Base-by-base conservation (phyloP, 148 eudicot species). In the Amaranthus hypochondriacus region DNA sequence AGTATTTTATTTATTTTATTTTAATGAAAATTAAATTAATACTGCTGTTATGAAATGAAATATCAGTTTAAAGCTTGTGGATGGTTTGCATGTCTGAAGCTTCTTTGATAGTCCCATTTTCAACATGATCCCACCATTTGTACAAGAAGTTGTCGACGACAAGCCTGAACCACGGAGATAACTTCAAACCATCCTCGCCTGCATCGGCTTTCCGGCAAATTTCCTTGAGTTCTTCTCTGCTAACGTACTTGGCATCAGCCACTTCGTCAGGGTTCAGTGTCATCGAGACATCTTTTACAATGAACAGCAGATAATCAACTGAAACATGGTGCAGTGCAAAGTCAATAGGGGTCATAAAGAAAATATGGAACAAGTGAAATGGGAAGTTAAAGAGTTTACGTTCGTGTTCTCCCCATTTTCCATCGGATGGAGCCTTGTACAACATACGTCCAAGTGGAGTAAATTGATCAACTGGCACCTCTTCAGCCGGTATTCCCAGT, bases 321-420 rank as follows among this genome's bases (percentile, higher is more conserved):
- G 88, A 81, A 80, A 68, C 44, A 63, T 57, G 43, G 65, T 14
- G 13, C 64, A 21, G 46, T 47, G 42, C 2, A 28, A 28, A 28
- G 1, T 28, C 39, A 2, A 0, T 28, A 28, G 39, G 39, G 39
- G 39, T 28, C 1, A 28, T 1, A 48, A 50, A n/a, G 11, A 50
- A 39, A 12, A 5, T 28, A 47, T 68, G 9, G 51, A 10, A 2
- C 28, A 6, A 15, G 7, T 13, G 6, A 49, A 60, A 59, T 5
- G 48, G 7, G 13, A 56, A 52, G 42, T 51, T 2, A 3, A 47
- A 69, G 75, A 14, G 56, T 67, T 81, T 86, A 94, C 98, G 82
- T 87, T 94, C 98, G 75, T 94, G 97, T 80, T 94, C 98, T 63
- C 98, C 98, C 98, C 98, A 94, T 80, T 92, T 94, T 57, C 98